These are phyloP conservation scores for Aspergillus jensenii DNA, from an alignment of 2,329 filamentous ascomycete species.

Conservation along the genomic window DNA sequence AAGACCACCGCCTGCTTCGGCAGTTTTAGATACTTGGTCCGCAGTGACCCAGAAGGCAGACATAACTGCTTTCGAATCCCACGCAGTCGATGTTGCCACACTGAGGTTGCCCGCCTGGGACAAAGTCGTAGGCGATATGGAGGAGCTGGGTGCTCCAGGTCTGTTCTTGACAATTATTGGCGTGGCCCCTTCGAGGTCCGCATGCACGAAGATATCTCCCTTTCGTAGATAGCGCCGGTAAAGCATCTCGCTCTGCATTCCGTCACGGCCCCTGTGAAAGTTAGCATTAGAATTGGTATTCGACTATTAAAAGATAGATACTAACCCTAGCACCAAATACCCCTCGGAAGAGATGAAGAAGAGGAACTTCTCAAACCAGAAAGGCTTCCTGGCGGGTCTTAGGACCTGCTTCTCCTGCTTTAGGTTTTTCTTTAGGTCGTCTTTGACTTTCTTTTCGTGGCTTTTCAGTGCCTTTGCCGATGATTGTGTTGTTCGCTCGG, in stretches of 20 bases:
- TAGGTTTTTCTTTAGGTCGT: slow-evolving; percentile 80
- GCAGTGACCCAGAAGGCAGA: slow-evolving; percentile 93
- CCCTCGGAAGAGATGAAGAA: slow-evolving; percentile 97
- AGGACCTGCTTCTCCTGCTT: slow-evolving; percentile 90
- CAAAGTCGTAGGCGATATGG: slow-evolving; percentile 86
- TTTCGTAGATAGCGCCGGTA: slow-evolving; percentile 83
- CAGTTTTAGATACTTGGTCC: slow-evolving; percentile 85
- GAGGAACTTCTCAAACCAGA: slow-evolving; percentile 97
- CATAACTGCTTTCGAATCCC: slow-evolving; percentile 96
- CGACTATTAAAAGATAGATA: neutral
- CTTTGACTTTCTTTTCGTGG: slow-evolving; percentile 81
- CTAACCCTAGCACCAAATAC: slow-evolving; percentile 76
- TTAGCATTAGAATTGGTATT: slow-evolving; percentile 11
- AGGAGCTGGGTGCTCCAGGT: slow-evolving; percentile 71
- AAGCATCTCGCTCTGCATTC: slow-evolving; percentile 86
- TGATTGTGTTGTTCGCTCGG: slow-evolving; percentile 80
- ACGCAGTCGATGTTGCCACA: slow-evolving; percentile 83
- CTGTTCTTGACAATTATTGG: slow-evolving; percentile 92
- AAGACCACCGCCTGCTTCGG: slow-evolving; percentile 77
- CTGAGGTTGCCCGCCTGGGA: slow-evolving; percentile 84
- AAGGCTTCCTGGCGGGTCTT: slow-evolving; percentile 74
- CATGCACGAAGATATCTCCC: slow-evolving; percentile 89
- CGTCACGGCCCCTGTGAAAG: slow-evolving; percentile 66
- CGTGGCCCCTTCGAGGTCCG: slow-evolving; percentile 80
- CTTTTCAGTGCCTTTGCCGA: slow-evolving; percentile 82